phyloP scores from a whole-genome alignment of 164 flowering plant species.

The Vitis cinerea region DNA sequence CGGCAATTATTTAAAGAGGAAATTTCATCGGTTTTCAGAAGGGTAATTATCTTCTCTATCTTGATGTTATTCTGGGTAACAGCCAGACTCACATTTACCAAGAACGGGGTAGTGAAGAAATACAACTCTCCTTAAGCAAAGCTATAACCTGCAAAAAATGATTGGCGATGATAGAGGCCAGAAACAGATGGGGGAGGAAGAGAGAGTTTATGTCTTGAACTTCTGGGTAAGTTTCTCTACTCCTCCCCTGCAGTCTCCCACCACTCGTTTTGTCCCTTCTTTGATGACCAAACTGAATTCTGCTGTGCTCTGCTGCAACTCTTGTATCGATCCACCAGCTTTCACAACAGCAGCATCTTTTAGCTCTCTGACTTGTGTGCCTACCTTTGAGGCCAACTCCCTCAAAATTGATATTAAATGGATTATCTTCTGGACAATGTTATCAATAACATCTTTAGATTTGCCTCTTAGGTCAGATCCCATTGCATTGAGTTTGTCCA shows the following conservation, averaged over 20 bases:
- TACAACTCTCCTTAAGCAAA: background rate
- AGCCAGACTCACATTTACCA: no score
- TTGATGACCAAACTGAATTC: slow-evolving; percentile 27
- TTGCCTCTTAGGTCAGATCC: slow-evolving; percentile 53
- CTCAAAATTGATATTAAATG: slow-evolving; percentile 44
- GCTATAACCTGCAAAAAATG: background rate
- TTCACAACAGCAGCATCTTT: slow-evolving; percentile 37
- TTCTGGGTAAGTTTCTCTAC: slow-evolving; percentile 78
- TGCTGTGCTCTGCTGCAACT: slow-evolving; percentile 36
- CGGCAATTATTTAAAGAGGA: no score
- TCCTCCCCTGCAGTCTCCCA: slow-evolving; percentile 76
- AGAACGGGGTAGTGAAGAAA: no score
- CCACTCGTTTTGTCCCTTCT: slow-evolving; percentile 69
- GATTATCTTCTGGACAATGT: slow-evolving; percentile 52
- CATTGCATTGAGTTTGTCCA: slow-evolving; percentile 65
- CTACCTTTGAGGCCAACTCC: slow-evolving; percentile 28
- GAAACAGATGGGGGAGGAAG: background rate
- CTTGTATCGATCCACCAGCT: slow-evolving; percentile 39
- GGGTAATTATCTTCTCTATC: no score
- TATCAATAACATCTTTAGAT: slow-evolving; percentile 48
- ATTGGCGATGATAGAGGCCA: background rate
- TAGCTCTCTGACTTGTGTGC: slow-evolving; percentile 32
- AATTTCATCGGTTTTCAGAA: no score
- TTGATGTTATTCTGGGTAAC: no score
- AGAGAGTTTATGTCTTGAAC: slow-evolving; percentile 55